Base-by-base conservation (phyloP, 352 stramenopile genomes). In the Peronosclerospora sorghi region DNA sequence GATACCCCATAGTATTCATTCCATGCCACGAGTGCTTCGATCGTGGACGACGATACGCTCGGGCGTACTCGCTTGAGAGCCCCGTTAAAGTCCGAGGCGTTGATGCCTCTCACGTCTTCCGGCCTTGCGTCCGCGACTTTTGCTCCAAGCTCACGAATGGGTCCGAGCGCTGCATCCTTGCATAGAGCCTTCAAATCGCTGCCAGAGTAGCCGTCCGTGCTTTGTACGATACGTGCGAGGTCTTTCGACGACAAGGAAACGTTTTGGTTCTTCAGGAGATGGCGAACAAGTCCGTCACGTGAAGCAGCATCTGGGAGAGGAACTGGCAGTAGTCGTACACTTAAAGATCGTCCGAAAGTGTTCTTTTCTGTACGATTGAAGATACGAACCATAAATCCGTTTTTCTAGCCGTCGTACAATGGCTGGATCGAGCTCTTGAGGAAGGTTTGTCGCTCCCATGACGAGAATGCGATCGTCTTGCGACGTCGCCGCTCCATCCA, bases 101-200 rank as follows among this genome's bases (percentile, higher is more conserved):
- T 73, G 34, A 91, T 84, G 1, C 57, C 58, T 15, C 79, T 62
- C 17, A 91, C 50, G 12, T 91, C 73, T 39, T 86, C 72, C 13
- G 51, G 62, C 37, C 61, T 62, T 5, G 81, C 72, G 17, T 85
- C 46, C 4, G 64, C 60, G 24, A 91, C 56, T 30, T 68, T 69
- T 8, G 55, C 50, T 21, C 79, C 76, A 30, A 88, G 58, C 8
- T 83, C 78, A 27, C 91, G 82, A 21, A 97, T 87, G 1, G 88
- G 83, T 14, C 94, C 85, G 45, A 96, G 86, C 17, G 89, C 89
- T 10, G 94, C 94, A 34, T 96, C 91, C 48, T 96, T 92, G 54
- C 90, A 97, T 0, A 98, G 47, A 52, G 96, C 90, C 45, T 97
- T 97, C 14, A 93, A 54, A 51, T 93, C 80, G 32, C 77, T 90